Evolutionary conservation across 2,329 filamentous ascomycete genomes (phyloP).

Genomic region (Talaromyces sp.): DNA sequence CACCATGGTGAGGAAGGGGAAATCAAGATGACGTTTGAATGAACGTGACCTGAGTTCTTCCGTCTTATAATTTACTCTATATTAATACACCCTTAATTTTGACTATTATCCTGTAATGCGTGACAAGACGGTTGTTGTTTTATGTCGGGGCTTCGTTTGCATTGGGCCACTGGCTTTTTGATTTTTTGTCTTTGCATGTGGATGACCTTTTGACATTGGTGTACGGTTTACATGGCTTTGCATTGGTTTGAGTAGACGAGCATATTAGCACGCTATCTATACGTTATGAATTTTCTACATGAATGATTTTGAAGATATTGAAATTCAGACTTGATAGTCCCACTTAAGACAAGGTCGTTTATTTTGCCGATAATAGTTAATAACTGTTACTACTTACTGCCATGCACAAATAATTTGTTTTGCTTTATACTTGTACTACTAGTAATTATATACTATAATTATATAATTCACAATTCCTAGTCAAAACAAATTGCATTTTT

Average conservation of each 20-base stretch:
- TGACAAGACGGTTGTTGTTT: background rate
- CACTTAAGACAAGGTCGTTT: too few relatives aligned
- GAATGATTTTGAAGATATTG: background rate
- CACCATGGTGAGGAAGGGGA: conserved; percentile 66
- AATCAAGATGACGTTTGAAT: conserved; percentile 78
- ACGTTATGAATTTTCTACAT: background rate
- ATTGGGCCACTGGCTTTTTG: background rate
- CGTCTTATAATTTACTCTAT: background rate
- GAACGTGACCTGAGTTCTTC: conserved; percentile 23
- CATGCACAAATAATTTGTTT: too few relatives aligned
- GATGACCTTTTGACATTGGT: background rate
- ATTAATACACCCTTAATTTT: background rate
- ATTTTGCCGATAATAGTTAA: too few relatives aligned
- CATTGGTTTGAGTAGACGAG: background rate
- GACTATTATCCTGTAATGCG: background rate
- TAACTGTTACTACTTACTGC: too few relatives aligned
- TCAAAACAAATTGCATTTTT: too few relatives aligned
- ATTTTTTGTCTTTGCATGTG: background rate
- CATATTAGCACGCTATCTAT: background rate
- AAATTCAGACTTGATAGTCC: too few relatives aligned
- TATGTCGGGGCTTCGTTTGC: background rate
- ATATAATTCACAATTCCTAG: too few relatives aligned
- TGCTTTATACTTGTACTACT: too few relatives aligned
- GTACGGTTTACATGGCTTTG: background rate
- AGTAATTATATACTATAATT: too few relatives aligned